Evolutionary conservation across 257 asterid genomes (phyloP).

Genomic region (Rauvolfia tetraphylla): DNA sequence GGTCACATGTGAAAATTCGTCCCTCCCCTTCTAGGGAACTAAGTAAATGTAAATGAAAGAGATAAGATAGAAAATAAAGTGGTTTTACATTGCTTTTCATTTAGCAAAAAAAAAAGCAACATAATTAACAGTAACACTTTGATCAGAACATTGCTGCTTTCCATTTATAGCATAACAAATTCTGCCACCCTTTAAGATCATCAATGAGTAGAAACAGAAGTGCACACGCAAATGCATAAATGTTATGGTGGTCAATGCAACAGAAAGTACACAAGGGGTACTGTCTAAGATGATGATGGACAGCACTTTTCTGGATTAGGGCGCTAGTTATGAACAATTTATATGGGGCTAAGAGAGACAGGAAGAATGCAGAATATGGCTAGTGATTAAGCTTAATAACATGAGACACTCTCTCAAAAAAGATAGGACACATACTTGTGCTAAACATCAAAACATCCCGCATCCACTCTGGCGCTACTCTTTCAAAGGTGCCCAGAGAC

Average conservation of each 20-base stretch:
- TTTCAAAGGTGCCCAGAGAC: constrained; percentile 75
- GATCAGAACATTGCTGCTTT: no score
- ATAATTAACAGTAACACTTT: no score
- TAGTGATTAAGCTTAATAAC: constrained; percentile 37
- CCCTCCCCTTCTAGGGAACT: no score
- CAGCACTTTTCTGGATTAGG: neutral
- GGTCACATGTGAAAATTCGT: no score
- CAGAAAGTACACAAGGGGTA: neutral
- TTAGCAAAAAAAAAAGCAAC: no score
- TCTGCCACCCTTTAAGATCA: neutral
- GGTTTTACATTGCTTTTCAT: no score
- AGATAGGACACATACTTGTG: constrained; percentile 64
- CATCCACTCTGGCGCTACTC: constrained; percentile 91
- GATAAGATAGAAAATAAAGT: no score
- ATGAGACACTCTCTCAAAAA: constrained; percentile 60
- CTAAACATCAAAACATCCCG: constrained; percentile 63
- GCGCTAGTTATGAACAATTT: neutral
- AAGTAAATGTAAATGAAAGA: no score
- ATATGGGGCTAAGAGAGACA: neutral
- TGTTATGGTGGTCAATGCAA: neutral
- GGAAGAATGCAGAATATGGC: neutral
- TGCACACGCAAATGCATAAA: neutral
- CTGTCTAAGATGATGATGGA: neutral
- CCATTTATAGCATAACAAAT: neutral
- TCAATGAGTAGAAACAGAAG: neutral